A percentile compares a stretch with the other conserved stretches of the same genome.
Conservation (phyloP, 495 filamentous ascomycete species). For the Penicillium ochrochloron region DNA sequence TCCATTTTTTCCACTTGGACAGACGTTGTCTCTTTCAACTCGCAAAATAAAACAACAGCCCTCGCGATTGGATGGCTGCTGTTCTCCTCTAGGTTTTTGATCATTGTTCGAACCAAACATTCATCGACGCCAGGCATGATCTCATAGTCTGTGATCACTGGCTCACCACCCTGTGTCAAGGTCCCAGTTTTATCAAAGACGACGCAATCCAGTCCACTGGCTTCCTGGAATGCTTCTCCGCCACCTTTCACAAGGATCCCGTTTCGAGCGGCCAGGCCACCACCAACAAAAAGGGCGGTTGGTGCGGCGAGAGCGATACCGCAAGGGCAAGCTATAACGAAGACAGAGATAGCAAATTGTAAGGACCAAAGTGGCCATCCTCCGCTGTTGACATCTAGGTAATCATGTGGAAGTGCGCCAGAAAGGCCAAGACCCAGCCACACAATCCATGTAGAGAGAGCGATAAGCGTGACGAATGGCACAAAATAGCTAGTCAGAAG, state of each 20-base stretch:
- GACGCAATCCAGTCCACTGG: slow-evolving; percentile 71
- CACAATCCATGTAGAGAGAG: slow-evolving; percentile 70
- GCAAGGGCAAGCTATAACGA: slow-evolving; percentile 83
- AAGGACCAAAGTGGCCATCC: slow-evolving; percentile 78
- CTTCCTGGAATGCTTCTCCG: slow-evolving; percentile 82
- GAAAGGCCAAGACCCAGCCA: slow-evolving; percentile 71
- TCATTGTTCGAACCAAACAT: slow-evolving; percentile 38
- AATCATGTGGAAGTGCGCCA: slow-evolving; percentile 60
- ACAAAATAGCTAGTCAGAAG: slow-evolving; percentile 77
- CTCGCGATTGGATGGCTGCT: slow-evolving; percentile 77
- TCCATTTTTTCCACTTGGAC: background rate
- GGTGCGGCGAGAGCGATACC: slow-evolving; percentile 81
- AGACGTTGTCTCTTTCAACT: background rate
- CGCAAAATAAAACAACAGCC: slow-evolving; percentile 50
- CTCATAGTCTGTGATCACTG: slow-evolving; percentile 65
- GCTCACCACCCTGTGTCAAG: slow-evolving; percentile 72
- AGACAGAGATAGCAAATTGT: slow-evolving; percentile 81
- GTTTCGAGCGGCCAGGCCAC: slow-evolving; percentile 73
- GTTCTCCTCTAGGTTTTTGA: slow-evolving; percentile 66
- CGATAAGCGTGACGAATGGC: slow-evolving; percentile 69
- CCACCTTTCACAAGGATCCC: slow-evolving; percentile 83
- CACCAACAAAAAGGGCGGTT: slow-evolving; percentile 82
- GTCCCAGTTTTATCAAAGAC: slow-evolving; percentile 90
- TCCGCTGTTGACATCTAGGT: slow-evolving; percentile 58
- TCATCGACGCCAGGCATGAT: slow-evolving; percentile 1